Conservation (phyloP, 2,329 filamentous ascomycete species). For the Pseudogymnoascus sp. region DNA sequence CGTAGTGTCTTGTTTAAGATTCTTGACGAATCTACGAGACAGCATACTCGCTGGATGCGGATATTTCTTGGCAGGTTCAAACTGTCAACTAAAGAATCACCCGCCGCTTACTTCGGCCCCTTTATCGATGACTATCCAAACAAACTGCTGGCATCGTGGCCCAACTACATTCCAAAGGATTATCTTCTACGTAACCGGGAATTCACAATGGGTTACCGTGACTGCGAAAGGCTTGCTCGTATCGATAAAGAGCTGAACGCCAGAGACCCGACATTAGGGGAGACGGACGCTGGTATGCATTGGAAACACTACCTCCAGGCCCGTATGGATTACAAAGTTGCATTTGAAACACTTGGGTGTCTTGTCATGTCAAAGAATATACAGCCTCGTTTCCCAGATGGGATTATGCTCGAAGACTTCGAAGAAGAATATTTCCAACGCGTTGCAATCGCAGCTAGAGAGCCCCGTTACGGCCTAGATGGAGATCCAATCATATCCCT, state of each 20-base stretch:
- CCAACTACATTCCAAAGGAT: background rate
- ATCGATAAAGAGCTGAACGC: background rate
- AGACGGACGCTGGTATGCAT: background rate
- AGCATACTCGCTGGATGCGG: background rate
- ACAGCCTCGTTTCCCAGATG: background rate
- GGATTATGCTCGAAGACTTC: background rate
- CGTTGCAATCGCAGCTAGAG: background rate
- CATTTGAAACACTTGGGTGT: background rate
- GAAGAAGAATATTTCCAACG: slow-evolving; percentile 3
- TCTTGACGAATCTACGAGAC: background rate
- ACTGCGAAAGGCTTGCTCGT: background rate
- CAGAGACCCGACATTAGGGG: background rate
- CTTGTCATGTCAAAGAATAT: background rate
- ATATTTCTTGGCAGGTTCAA: background rate
- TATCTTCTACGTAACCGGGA: background rate
- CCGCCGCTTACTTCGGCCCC: background rate
- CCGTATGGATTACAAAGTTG: background rate
- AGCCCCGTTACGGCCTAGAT: background rate
- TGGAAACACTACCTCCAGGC: background rate
- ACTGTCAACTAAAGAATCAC: background rate
- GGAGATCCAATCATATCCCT: background rate
- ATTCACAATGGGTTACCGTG: background rate
- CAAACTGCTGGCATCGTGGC: background rate
- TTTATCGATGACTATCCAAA: background rate
- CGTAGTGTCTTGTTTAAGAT: background rate